Evolutionary conservation across 106 monocot genomes (phyloP).

Genomic region (Cymbidium sinense): DNA sequence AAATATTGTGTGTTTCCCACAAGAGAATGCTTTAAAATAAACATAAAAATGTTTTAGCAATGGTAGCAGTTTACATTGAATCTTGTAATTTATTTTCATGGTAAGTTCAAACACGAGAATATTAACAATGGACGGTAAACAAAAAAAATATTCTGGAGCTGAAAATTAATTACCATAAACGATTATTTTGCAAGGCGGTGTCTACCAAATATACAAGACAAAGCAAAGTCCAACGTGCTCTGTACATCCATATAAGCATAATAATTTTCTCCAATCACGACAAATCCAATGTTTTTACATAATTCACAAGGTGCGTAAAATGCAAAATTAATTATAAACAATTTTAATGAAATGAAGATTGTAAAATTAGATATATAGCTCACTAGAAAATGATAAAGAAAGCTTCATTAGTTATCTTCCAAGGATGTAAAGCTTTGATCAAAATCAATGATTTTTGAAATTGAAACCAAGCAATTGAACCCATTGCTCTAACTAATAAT

Average conservation of each 20-base stretch:
- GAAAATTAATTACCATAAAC: not conserved
- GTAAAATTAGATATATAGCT: no score
- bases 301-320: not conserved
- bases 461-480: no score
- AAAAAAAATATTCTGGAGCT: not conserved
- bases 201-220: not conserved
- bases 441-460: no score
- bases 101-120: not conserved
- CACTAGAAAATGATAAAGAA: no score
- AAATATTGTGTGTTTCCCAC: not conserved
- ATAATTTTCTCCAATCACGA: not conserved
- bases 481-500: not conserved
- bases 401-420: no score
- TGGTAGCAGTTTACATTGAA: not conserved
- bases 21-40: not conserved
- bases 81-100: not conserved
- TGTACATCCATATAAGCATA: not conserved
- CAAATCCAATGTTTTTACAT: not conserved
- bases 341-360: no score
- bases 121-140: not conserved
- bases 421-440: no score
- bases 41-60: not conserved
- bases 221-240: not conserved
- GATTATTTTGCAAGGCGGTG: not conserved
- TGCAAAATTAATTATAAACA: not conserved